Percentiles rank a stretch among this genome's conserved stretches.
Conservation (phyloP, 768 basidiomycete species). For the Termitomyces sp. region DNA sequence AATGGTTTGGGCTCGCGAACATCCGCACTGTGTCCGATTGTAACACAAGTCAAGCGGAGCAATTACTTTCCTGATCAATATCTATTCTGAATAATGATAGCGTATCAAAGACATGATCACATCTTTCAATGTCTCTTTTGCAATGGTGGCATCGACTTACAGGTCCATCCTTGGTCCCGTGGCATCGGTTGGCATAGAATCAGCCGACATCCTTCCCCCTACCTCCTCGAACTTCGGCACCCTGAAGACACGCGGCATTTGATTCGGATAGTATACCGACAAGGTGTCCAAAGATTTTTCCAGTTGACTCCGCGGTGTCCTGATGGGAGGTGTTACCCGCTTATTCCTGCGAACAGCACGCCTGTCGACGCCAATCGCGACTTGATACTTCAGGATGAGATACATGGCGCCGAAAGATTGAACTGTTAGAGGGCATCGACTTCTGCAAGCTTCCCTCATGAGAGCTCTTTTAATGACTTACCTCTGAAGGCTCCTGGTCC, state of each 20-base stretch:
- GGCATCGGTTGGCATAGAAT: conserved; percentile 89
- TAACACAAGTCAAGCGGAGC: conserved; percentile 69
- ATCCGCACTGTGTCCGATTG: conserved; percentile 68
- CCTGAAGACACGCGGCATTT: conserved; percentile 81
- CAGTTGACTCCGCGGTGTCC: neutral
- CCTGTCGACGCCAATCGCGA: conserved; percentile 83
- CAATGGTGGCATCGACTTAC: conserved; percentile 9
- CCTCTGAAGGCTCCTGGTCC: conserved; percentile 51
- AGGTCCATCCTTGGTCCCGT: conserved; percentile 88
- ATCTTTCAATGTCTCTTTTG: neutral
- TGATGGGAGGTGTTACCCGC: conserved; percentile 55
- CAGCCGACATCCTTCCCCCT: conserved; percentile 75
- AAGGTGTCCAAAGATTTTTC: conserved; percentile 46
- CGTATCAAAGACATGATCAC: conserved; percentile 69
- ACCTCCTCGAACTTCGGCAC: conserved; percentile 60
- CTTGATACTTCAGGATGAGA: conserved; percentile 79
- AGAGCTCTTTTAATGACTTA: conserved; percentile 54
- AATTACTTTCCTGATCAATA: conserved; percentile 35
- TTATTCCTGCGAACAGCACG: conserved; percentile 84
- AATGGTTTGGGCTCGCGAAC: conserved; percentile 83
- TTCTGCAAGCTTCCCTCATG: conserved; percentile 89
- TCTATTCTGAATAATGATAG: conserved; percentile 63
- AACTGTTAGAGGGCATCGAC: conserved; percentile 88
- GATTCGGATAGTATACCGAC: conserved; percentile 80
- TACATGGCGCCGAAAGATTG: conserved; percentile 82